phyloP scores from a whole-genome alignment of 192 early-diverging fungal genomes.

The Entomortierella chlamydospora region DNA sequence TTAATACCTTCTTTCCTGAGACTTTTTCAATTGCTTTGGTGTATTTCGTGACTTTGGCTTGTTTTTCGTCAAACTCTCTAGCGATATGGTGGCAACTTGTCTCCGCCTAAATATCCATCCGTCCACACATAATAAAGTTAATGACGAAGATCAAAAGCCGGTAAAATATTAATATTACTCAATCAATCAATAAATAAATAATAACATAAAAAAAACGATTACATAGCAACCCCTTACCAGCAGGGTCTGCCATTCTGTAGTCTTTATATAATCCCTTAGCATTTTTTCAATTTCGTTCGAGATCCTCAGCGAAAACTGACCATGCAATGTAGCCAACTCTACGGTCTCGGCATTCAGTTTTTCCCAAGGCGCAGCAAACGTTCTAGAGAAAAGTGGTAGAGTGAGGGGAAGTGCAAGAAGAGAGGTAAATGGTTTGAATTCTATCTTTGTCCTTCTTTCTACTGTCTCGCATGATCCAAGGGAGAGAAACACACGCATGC shows the following conservation, averaged over 20 bases:
- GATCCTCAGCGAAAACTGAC: constrained; percentile 42
- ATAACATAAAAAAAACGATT: background rate
- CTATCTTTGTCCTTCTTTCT: background rate
- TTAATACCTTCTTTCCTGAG: constrained; percentile 45
- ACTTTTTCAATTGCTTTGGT: constrained; percentile 32
- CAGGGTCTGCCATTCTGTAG: constrained; percentile 46
- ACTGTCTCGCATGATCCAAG: background rate
- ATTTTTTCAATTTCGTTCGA: constrained; percentile 48
- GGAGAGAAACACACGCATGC: background rate
- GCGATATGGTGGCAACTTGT: constrained; percentile 44
- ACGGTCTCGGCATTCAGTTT: constrained; percentile 33
- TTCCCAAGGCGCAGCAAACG: constrained; percentile 44
- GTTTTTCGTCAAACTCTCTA: constrained; percentile 53
- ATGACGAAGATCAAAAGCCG: background rate
- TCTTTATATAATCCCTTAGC: constrained; percentile 31
- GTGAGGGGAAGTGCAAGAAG: background rate
- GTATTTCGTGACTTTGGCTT: constrained; percentile 47
- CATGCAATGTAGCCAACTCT: constrained; percentile 42
- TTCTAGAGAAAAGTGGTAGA: constrained; percentile 14
- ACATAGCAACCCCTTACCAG: no score
- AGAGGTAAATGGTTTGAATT: no score
- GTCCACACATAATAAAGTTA: constrained; percentile 12
- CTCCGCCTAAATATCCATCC: constrained; percentile 33
- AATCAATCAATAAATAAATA: constrained; percentile 9
- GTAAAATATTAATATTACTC: background rate